Base-by-base conservation (phyloP, 805 yeast species). In the Sugiyamaella boreocaroliniensis region DNA sequence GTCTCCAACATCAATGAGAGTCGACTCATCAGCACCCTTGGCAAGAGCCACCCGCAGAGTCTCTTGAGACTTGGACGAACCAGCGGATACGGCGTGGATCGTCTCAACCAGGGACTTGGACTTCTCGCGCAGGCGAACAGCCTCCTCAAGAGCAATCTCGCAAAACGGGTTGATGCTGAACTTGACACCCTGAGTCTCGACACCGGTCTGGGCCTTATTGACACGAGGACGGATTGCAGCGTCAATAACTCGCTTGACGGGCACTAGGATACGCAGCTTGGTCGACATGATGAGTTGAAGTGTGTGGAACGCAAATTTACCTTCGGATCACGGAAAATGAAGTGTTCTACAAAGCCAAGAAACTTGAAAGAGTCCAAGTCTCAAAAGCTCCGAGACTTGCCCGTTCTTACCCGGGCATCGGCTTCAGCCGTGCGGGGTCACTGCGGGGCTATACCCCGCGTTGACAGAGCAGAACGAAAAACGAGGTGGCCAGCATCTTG, bases 61-160 rank as follows among this genome's bases (percentile, higher is more conserved):
- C 59, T 92, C 98, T 68, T 88, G 95, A 0, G 95, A 78, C 66
- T 89, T 89, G 19, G 82, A 64, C 32, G 93, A 85, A 2, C 98
- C 98, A 59, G 90, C 86, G 2, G 96, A 83, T 12, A 92, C 96
- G 5, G 93, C 96, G 66, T 90, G 97, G 58, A 92, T 83, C 48
- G 76, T 73, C 59, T 89, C 96, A 15, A 89, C 96, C 48, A 79
- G 68, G 9, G 67, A 77, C 19, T 49, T 34, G 42, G 55, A 69
- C 63, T 83, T 82, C 60, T 85, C 89, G 63, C 78, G 82, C 61
- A 93, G 78, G 61, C 84, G 80, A 43, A 90, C 74, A 0, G 98
- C 95, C 69, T 93, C 99, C 71, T 93, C 99, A 50, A 93, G 81
- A 8, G 99, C 99, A 66, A 93, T 93, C 71, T 93, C 99, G 72